Conservation (phyloP, 805 yeast species). For the Ogataea kodamae region DNA sequence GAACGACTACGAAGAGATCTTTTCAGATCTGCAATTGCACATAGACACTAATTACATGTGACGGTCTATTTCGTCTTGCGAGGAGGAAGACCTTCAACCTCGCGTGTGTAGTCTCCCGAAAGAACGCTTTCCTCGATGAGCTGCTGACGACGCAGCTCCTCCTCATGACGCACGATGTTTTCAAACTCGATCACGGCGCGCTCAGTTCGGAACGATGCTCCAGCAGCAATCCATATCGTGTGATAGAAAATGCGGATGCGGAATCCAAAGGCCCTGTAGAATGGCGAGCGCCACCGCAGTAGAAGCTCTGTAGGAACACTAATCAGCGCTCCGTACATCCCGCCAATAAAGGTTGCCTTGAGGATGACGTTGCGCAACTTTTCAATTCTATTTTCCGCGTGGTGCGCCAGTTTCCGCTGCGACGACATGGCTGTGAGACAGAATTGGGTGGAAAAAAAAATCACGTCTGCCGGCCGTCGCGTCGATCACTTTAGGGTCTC, state of each 20-base stretch:
- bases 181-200: slow-evolving; percentile 35
- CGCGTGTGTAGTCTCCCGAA: slow-evolving; percentile 32
- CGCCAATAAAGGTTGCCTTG: slow-evolving; percentile 34
- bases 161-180: slow-evolving; percentile 29
- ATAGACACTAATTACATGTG: slow-evolving; percentile 4
- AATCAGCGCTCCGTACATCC: slow-evolving; percentile 36
- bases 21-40: slow-evolving; percentile 6
- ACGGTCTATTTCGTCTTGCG: slow-evolving; percentile 1
- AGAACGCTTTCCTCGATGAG: slow-evolving; percentile 33
- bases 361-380: slow-evolving; percentile 29
- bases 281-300: slow-evolving; percentile 36
- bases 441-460: slow-evolving; percentile 1
- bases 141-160: slow-evolving; percentile 30
- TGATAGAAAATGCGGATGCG: slow-evolving; percentile 37
- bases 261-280: slow-evolving; percentile 35
- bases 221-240: slow-evolving; percentile 36
- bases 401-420: slow-evolving; percentile 21
- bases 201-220: slow-evolving; percentile 36
- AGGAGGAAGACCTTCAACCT: slow-evolving; percentile 20
- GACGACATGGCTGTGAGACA: slow-evolving; percentile 3
- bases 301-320: slow-evolving; percentile 36
- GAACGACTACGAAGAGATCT: slow-evolving; percentile 11
- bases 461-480: slow-evolving; percentile 5
- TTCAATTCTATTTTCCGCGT: slow-evolving; percentile 24
- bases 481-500: slow-evolving; percentile 63